Conservation (phyloP, 2,329 filamentous ascomycete species). For the Trichoderma polysporum region DNA sequence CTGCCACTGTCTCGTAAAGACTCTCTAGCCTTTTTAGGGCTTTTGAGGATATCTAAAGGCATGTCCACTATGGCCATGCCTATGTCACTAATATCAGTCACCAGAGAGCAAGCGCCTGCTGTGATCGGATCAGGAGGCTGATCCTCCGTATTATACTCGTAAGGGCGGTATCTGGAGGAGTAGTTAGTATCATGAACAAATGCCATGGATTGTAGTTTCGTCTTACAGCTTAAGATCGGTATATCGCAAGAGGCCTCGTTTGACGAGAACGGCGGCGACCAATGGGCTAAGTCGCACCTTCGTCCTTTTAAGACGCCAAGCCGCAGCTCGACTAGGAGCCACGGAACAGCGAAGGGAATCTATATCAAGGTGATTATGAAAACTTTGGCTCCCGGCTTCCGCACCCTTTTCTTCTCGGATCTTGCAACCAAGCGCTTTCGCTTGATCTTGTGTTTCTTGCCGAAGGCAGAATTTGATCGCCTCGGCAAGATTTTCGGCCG, state of each 20-base stretch:
- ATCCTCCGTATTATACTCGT: conserved; percentile 74
- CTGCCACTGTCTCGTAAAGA: neutral
- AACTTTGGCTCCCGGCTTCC: conserved; percentile 63
- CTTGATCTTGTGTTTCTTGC: conserved; percentile 58
- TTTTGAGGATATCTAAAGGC: conserved; percentile 56
- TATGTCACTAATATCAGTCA: conserved; percentile 80
- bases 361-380: conserved; percentile 68
- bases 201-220: neutral
- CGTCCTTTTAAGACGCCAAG: conserved; percentile 71
- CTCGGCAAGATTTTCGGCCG: conserved; percentile 62
- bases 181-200: conserved; percentile 17
- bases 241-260: conserved; percentile 63
- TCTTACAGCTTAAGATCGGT: conserved; percentile 71
- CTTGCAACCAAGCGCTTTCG: conserved; percentile 57
- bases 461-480: conserved; percentile 62
- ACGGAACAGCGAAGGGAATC: conserved; percentile 69
- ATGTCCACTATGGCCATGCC: conserved; percentile 80
- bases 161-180: conserved; percentile 44
- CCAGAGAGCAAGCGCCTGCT: conserved; percentile 71
- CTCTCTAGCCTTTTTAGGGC: conserved; percentile 16
- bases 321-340: conserved; percentile 65
- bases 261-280: conserved; percentile 67
- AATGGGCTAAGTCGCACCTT: conserved; percentile 68
- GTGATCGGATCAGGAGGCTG: conserved; percentile 79
- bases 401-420: conserved; percentile 67